These are phyloP conservation scores for Peltaster fructicola DNA, from an alignment of 2,329 filamentous ascomycete genomes.

Conservation along the genomic window DNA sequence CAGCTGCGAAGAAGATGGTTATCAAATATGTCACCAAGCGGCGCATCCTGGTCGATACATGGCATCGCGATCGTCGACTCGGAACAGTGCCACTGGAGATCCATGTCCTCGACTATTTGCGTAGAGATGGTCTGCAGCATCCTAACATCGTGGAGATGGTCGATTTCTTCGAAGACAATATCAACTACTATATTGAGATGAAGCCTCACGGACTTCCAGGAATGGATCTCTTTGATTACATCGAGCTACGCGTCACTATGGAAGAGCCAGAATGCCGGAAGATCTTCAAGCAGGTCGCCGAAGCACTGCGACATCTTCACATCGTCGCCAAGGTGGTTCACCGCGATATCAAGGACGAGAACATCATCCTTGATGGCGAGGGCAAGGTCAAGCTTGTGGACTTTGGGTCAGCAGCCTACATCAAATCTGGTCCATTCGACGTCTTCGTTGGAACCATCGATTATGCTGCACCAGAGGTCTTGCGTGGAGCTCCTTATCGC, in stretches of 20 bases:
- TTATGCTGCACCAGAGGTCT: constrained; percentile 94
- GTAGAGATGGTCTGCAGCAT: constrained; percentile 49
- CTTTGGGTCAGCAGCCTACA: constrained; percentile 94
- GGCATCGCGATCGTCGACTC: constrained; percentile 82
- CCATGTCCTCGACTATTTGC: constrained; percentile 85
- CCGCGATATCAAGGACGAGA: constrained; percentile 97
- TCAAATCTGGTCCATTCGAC: constrained; percentile 95
- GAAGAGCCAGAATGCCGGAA: constrained; percentile 83
- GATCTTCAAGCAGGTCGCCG: constrained; percentile 86
- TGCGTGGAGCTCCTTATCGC: constrained; percentile 78
- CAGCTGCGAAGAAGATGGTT: constrained; percentile 62
- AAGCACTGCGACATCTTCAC: constrained; percentile 80
- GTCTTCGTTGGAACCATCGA: constrained; percentile 98
- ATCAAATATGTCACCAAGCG: constrained; percentile 97
- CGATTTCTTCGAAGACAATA: constrained; percentile 56
- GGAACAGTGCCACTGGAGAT: constrained; percentile 95
- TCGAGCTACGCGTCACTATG: constrained; percentile 91
- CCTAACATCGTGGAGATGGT: constrained; percentile 53
- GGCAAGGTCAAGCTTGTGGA: constrained; percentile 94
- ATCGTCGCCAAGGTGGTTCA: constrained; percentile 84
- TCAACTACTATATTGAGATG: constrained; percentile 99
- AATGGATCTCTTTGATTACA: constrained; percentile 98
- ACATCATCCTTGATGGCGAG: constrained; percentile 88
- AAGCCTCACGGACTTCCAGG: constrained; percentile 83
- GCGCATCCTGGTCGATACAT: constrained; percentile 92